Percentiles rank a stretch among this genome's conserved stretches.
phyloP scores from a whole-genome alignment of 179 eudicot species.

The Drosera spatulata region DNA sequence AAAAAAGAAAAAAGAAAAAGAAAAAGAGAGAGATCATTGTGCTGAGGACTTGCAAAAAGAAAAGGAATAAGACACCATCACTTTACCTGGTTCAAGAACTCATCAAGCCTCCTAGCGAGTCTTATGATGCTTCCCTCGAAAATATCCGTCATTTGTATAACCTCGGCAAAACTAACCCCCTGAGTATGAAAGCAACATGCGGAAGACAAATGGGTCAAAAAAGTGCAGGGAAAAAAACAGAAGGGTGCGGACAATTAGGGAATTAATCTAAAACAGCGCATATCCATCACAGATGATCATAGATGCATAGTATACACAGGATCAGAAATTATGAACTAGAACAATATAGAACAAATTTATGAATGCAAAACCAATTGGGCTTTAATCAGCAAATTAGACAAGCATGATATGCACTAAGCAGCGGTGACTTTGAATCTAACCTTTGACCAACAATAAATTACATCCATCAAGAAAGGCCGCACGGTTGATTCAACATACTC shows the following conservation, averaged over 20 bases:
- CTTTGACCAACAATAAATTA: conserved; percentile 98
- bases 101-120: conserved; percentile 91
- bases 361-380: background rate
- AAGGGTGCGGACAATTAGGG: background rate
- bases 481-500: conserved; percentile 89
- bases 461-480: conserved; percentile 96
- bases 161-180: conserved; percentile 86
- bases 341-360: too few species aligned
- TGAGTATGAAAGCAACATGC: conserved; percentile 15
- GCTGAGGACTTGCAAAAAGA: too few species aligned
- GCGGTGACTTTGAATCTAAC: conserved; percentile 16
- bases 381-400: background rate
- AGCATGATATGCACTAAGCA: background rate
- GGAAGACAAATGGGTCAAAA: background rate
- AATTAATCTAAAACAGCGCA: background rate
- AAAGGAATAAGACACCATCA: background rate
- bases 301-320: too few species aligned
- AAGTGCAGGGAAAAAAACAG: too few species aligned
- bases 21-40: too few species aligned
- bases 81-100: conserved; percentile 87
- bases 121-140: conserved; percentile 95
- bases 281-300: background rate
- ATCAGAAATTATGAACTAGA: too few species aligned
- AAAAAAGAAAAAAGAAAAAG: too few species aligned
- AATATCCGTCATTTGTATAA: conserved; percentile 96